Evolutionary conservation across 495 filamentous ascomycete species (phyloP).

Genomic region (Cairneyella variabilis): DNA sequence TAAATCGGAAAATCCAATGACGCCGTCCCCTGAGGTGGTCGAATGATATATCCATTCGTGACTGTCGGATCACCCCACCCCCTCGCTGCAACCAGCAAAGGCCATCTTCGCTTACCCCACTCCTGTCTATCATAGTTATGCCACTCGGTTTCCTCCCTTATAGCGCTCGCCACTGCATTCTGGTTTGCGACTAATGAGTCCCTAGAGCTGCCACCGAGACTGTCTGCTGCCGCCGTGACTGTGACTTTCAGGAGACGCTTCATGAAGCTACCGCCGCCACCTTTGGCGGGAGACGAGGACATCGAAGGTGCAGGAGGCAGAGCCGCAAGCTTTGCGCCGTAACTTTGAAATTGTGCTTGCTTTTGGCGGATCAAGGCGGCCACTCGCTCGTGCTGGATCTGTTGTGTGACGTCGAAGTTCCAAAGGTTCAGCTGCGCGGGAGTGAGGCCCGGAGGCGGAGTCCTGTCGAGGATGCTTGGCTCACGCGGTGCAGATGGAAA

Average conservation of each 20-base stretch:
- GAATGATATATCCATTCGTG: not conserved
- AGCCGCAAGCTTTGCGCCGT: not conserved
- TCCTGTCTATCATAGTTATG: not conserved
- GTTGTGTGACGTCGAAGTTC: not conserved
- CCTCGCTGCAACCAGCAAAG: not conserved
- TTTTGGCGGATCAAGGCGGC: not conserved
- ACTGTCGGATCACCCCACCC: not conserved
- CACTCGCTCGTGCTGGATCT: not conserved
- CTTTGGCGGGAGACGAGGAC: no score
- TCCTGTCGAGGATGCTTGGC: not conserved
- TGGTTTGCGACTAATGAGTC: not conserved
- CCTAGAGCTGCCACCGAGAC: no score
- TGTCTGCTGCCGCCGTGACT: not conserved
- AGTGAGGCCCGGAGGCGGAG: not conserved
- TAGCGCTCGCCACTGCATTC: not conserved
- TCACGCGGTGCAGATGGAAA: not conserved
- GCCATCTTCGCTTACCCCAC: not conserved
- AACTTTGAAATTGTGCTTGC: not conserved
- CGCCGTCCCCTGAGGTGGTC: not conserved
- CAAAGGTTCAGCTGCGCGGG: not conserved
- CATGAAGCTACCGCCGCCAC: not conserved
- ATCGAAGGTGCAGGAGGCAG: not conserved
- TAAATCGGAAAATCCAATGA: constrained; percentile 1
- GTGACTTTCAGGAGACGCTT: not conserved
- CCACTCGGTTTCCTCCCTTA: not conserved